phyloP scores from a whole-genome alignment of 1,284 basidiomycete genomes.

The Ustanciosporium gigantosporum region DNA sequence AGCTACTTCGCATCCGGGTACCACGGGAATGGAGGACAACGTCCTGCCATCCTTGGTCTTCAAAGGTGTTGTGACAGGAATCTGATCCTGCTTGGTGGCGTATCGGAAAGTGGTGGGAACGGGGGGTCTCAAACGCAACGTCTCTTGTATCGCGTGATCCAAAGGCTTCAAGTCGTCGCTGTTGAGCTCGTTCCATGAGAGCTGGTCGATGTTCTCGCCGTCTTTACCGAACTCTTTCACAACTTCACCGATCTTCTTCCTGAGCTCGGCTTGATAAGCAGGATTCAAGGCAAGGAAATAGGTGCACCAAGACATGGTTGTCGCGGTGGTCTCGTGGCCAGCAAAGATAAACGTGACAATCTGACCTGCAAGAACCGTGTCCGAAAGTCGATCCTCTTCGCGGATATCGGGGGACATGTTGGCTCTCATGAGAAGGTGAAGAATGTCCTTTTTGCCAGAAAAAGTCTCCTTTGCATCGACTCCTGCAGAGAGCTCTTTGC shows the following conservation, averaged over 20 bases:
- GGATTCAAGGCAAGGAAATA: constrained; percentile 42
- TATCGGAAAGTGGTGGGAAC: constrained; percentile 47
- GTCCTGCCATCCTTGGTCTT: constrained; percentile 44
- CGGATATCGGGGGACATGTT: constrained; percentile 41
- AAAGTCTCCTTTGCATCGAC: constrained; percentile 36
- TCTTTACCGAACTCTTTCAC: constrained; percentile 25
- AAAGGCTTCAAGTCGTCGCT: constrained; percentile 45
- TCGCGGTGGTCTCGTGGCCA: constrained; percentile 56
- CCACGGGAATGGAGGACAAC: constrained; percentile 42
- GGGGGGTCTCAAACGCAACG: constrained; percentile 44
- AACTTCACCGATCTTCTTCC: constrained; percentile 24
- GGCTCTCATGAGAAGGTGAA: constrained; percentile 37
- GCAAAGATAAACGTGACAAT: constrained; percentile 55
- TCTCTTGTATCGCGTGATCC: constrained; percentile 49
- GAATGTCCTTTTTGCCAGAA: constrained; percentile 37
- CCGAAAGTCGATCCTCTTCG: constrained; percentile 28
- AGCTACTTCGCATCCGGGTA: constrained; percentile 23
- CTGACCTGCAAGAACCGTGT: constrained; percentile 45
- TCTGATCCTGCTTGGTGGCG: constrained; percentile 42
- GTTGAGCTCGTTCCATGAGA: constrained; percentile 42
- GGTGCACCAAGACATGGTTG: constrained; percentile 52
- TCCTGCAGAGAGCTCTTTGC: constrained; percentile 32
- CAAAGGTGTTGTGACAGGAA: constrained; percentile 46
- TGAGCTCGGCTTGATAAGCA: constrained; percentile 35
- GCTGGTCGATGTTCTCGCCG: constrained; percentile 25